These are phyloP conservation scores for Carex arenaria DNA, from an alignment of 202 grass and related monocot genomes.

Conservation along the genomic window DNA sequence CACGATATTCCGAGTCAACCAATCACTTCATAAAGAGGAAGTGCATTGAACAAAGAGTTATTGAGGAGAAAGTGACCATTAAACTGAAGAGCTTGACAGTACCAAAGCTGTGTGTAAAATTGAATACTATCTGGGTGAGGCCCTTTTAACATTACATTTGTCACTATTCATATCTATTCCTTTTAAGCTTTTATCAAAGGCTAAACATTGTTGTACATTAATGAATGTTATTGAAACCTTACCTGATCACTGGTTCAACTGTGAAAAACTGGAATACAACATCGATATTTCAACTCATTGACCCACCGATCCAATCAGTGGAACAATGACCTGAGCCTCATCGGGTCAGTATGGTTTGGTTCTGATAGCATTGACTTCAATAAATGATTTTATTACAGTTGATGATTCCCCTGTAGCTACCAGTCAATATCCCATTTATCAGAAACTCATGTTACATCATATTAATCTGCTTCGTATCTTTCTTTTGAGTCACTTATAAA, in stretches of 20 bases:
- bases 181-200: conserved; percentile 1
- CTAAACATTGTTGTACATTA: neutral
- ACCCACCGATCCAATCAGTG: neutral
- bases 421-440: neutral
- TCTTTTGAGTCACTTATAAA: conserved; percentile 28
- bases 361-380: neutral
- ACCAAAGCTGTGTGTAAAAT: conserved; percentile 79
- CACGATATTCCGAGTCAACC: conserved; percentile 62
- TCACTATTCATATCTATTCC: neutral
- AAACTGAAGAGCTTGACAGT: conserved; percentile 52
- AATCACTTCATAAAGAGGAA: conserved; percentile 78
- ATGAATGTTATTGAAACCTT: neutral
- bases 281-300: neutral
- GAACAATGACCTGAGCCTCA: neutral
- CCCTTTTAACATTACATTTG: neutral
- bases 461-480: neutral
- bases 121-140: conserved; percentile 80
- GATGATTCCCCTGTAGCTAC: neutral
- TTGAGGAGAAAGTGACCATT: conserved; percentile 47
- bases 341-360: neutral
- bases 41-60: conserved; percentile 28
- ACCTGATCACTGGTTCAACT: neutral
- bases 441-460: neutral
- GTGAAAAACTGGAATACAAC: neutral
- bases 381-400: neutral